phyloP scores from a whole-genome alignment of 345 rosid species.

The Microthlaspi erraticum region DNA sequence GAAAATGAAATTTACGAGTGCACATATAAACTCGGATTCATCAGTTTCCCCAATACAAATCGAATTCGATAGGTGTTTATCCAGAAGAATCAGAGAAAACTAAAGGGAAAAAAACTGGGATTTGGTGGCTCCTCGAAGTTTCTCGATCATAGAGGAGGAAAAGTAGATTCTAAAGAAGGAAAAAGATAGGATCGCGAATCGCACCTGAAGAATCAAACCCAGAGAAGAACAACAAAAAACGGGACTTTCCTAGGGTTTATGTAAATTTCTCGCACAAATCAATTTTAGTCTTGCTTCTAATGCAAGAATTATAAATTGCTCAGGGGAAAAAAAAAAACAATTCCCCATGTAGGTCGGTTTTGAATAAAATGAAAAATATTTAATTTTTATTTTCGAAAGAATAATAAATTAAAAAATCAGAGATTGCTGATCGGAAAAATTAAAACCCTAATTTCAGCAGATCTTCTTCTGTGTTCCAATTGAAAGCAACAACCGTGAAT shows the following conservation, averaged over 20 bases:
- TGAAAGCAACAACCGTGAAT: conserved; percentile 23
- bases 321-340: neutral
- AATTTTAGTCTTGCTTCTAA: conserved; percentile 26
- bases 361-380: neutral
- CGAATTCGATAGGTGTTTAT: neutral
- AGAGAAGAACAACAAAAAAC: neutral
- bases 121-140: neutral
- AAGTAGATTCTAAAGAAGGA: neutral
- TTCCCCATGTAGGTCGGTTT: conserved; percentile 26
- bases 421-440: conserved; percentile 25
- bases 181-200: conserved; percentile 3
- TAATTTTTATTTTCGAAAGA: neutral
- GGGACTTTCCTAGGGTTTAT: conserved; percentile 36
- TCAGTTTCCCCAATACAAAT: neutral
- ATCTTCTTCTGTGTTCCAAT: conserved; percentile 2
- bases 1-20: neutral
- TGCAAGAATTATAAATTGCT: conserved; percentile 33
- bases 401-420: neutral
- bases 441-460: conserved; percentile 28
- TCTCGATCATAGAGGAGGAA: conserved; percentile 11
- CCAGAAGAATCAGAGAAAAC: neutral
- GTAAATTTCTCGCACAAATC: conserved; percentile 21
- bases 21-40: neutral
- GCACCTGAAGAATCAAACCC: conserved; percentile 23
- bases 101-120: neutral